Evolutionary conservation across 768 basidiomycete genomes (phyloP).

Genomic region (Mycena indigotica): DNA sequence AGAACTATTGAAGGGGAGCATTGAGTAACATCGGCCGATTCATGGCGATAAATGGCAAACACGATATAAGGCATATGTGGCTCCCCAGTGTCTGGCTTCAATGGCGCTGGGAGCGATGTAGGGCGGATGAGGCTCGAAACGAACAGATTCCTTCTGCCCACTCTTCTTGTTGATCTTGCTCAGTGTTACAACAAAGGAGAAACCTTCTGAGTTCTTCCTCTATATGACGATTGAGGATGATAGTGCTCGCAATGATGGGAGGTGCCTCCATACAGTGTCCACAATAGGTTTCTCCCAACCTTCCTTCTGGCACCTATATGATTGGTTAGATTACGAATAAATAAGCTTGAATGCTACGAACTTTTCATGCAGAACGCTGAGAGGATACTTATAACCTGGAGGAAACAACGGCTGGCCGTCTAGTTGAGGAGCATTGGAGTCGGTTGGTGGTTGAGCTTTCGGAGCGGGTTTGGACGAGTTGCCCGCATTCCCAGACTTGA

Average conservation of each 20-base stretch:
- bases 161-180: conserved; percentile 69
- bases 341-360: conserved; percentile 26
- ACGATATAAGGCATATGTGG: conserved; percentile 83
- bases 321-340: neutral
- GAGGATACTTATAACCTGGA: conserved; percentile 81
- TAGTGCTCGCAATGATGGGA: no score
- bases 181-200: conserved; percentile 71
- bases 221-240: no score
- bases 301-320: conserved; percentile 75
- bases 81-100: conserved; percentile 91
- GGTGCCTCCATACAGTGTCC: no score
- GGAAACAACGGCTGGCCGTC: conserved; percentile 71
- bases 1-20: conserved; percentile 50
- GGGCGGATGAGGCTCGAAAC: conserved; percentile 73
- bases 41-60: conserved; percentile 53
- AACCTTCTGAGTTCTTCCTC: conserved; percentile 54
- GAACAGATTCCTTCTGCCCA: conserved; percentile 66
- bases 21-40: conserved; percentile 16
- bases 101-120: conserved; percentile 65
- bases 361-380: conserved; percentile 81
- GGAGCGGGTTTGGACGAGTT: conserved; percentile 66
- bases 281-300: conserved; percentile 86
- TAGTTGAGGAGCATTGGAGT: conserved; percentile 26
- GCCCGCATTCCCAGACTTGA: conserved; percentile 89
- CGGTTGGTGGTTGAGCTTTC: conserved; percentile 22